A percentile compares a stretch with the other conserved stretches of the same genome.
These are phyloP conservation scores for Tylopilus balloui DNA, from an alignment of 768 basidiomycete genomes.

Conservation along the genomic window DNA sequence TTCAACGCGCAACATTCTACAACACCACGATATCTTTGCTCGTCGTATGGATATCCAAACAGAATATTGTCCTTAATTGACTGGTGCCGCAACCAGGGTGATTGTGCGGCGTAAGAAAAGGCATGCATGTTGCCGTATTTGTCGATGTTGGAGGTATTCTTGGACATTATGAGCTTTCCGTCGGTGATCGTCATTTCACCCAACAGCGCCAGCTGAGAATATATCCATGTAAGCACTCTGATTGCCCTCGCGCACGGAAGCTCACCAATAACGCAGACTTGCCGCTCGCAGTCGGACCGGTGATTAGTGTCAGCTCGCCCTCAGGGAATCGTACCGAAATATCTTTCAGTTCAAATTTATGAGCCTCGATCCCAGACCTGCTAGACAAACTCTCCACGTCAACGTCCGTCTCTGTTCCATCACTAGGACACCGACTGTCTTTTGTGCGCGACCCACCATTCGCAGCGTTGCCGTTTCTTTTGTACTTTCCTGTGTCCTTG, in stretches of 20 bases:
- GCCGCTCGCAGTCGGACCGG: conserved; percentile 46
- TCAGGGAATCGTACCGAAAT: conserved; percentile 45
- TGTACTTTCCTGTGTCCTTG: conserved; percentile 22
- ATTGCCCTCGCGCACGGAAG: background rate
- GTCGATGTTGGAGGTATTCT: conserved; percentile 51
- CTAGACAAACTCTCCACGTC: conserved; percentile 18
- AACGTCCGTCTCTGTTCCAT: conserved; percentile 6
- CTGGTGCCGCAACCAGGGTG: conserved; percentile 65
- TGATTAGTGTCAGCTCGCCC: conserved; percentile 43
- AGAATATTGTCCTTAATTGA: conserved; percentile 80
- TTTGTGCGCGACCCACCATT: background rate
- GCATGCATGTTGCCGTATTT: conserved; percentile 55
- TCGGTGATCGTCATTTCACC: conserved; percentile 37
- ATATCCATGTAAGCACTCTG: background rate
- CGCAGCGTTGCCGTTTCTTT: conserved; percentile 10
- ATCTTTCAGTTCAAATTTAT: conserved; percentile 40
- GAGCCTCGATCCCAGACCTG: conserved; percentile 19
- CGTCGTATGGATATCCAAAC: conserved; percentile 66
- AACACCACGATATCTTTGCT: conserved; percentile 69
- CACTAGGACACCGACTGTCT: background rate
- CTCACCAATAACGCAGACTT: conserved; percentile 45
- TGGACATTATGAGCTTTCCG: conserved; percentile 41
- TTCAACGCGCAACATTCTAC: conserved; percentile 80
- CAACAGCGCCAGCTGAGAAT: conserved; percentile 30
- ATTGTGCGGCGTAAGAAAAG: conserved; percentile 71